Base-by-base conservation (phyloP, 768 basidiomycete species). In the Russula virescens region DNA sequence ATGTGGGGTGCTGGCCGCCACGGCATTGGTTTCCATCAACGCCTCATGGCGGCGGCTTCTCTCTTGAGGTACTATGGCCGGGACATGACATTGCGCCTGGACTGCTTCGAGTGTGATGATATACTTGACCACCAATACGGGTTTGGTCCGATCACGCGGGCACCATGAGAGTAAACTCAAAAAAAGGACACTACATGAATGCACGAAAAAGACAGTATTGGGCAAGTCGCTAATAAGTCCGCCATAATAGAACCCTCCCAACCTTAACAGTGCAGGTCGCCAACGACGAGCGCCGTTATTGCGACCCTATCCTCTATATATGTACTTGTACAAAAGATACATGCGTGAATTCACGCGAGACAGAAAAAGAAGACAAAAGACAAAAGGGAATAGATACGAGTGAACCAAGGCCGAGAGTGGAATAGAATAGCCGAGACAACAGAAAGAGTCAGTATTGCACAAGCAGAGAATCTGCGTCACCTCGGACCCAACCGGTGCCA, bases 301-400 rank as follows among this genome's bases (percentile, higher is more conserved):
- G 50, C 45, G 46, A 34, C 52, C 55, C 51, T 19, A 43, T 34
- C 53, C n/a, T 63, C 62, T 64, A 64, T 54, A 18, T 34, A 60
- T 55, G 42, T 64, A 60, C n/a, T 38, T 56, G 54, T 60, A 65
- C 65, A 59, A 40, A n/a, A 46, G 49, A 43, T 58, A 66, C 63
- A 59, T 23, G 47, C 53, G 63, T 45, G 35, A 38, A 60, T 40
- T 25, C 64, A 60, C 57, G 47, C 65, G 21, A 55, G 25, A 50
- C 53, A 65, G 48, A 67, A 61, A 40, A 56, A 54, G 45, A 35
- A 65, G 65, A 48, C n/a, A 49, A 25, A 55, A 43, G 28, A 38
- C 10, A 38, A 18, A 58, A 7, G n/a, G 18, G 28, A 31, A 61
- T 67, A 67, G 54, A 66, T 60, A 67, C 53, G 48, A 55, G 23